Conservation (phyloP, 2,329 filamentous ascomycete species). For the Decorospora gaudefroyi region DNA sequence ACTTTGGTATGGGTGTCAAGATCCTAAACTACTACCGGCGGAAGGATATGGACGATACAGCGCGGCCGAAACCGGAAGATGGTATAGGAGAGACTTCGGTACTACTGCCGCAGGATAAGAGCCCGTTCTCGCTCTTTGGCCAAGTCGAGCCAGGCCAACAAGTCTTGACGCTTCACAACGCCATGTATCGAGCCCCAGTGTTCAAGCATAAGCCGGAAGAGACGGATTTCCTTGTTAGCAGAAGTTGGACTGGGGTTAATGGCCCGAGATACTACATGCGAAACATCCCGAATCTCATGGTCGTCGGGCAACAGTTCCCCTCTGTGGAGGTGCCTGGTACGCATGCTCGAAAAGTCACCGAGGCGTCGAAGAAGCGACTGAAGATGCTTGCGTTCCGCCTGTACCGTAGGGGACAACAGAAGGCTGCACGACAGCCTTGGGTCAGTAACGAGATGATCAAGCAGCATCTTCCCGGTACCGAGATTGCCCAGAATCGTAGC, state of each 20-base stretch:
- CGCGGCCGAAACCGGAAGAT: conserved; percentile 72
- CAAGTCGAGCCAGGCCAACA: conserved; percentile 89
- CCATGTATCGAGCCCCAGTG: conserved; percentile 92
- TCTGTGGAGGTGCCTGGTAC: conserved; percentile 90
- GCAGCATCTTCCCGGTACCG: conserved; percentile 85
- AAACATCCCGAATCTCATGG: conserved; percentile 87
- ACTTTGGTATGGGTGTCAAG: conserved; percentile 95
- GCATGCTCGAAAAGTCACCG: conserved; percentile 92
- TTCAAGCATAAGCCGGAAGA: conserved; percentile 80
- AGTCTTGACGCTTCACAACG: conserved; percentile 88
- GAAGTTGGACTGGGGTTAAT: conserved; percentile 76
- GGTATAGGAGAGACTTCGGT: conserved; percentile 82
- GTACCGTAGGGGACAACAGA: conserved; percentile 73
- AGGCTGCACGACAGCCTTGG: conserved; percentile 74
- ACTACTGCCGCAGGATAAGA: conserved; percentile 89
- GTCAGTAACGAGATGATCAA: conserved; percentile 69
- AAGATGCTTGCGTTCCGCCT: conserved; percentile 95
- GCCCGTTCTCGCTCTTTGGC: conserved; percentile 93
- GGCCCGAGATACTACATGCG: conserved; percentile 82
- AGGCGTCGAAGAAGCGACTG: conserved; percentile 93
- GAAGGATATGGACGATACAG: conserved; percentile 74
- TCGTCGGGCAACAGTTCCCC: conserved; percentile 91
- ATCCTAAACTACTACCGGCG: conserved; percentile 96
- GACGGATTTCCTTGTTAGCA: conserved; percentile 85
- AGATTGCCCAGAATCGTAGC: conserved; percentile 92